Evolutionary conservation across 2,329 filamentous ascomycete genomes (phyloP), one percentile per base, ranked within the genome.

Genomic region (Sarocladium brachiariae): DNA sequence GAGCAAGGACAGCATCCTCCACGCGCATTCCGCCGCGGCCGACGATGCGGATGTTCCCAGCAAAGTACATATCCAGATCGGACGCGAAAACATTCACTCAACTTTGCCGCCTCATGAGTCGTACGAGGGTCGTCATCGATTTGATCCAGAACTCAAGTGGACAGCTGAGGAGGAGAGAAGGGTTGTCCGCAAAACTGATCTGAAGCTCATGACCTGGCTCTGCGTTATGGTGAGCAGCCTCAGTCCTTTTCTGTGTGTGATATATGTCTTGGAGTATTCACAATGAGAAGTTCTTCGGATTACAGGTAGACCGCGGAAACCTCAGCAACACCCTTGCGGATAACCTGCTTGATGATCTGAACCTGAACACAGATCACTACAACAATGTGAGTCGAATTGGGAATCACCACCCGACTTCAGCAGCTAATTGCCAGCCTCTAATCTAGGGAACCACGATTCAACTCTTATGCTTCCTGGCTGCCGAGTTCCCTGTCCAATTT

Each of bases 251-350:
- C n/a, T n/a, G n/a, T n/a, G n/a, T n/a, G n/a, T n/a, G n/a, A n/a
- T n/a, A n/a, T n/a, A n/a, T n/a, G n/a, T n/a, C n/a, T n/a, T n/a
- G n/a, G n/a, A n/a, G n/a, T n/a, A n/a, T 11, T 25, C 9, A 25
- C 19, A 34, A 3, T 18, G 27, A 33, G 4, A 19, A 63, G 66
- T 84, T 85, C 64, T 83, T 84, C 51, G 78, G 78, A 0, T 68
- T 85, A 4, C 80, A 85, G 59, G 66, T 85, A 7, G 81, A 84
- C 60, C 70, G 83, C 45, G 80, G 80, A 49, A 86, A 86, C 58
- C 66, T 86, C 59, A 72, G 70, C 50, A 82, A 83, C 56, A 82
- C 81, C 2, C 66, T 81, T 25, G 80, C 78, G 2, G 82, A 85
- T 59, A 78, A 81, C 57, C 71, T 86, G 58, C 69, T 87, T 8